phyloP scores from a whole-genome alignment of 2,329 filamentous ascomycete genomes.

The Aspergillus sp. region DNA sequence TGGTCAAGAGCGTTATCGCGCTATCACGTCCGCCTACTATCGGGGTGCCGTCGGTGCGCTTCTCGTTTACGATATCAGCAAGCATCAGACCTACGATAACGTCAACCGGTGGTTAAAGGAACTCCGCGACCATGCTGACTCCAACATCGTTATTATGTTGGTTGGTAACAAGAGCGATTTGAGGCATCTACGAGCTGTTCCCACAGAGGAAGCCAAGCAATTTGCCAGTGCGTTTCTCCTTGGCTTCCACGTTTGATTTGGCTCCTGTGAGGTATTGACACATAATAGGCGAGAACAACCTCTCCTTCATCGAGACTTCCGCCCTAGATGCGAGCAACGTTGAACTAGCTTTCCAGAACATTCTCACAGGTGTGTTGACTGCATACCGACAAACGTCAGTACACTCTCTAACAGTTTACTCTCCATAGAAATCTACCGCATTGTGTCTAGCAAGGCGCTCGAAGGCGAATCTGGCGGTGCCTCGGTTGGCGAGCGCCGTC shows the following conservation, averaged over 20 bases:
- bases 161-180: conserved; percentile 99
- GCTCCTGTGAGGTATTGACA: conserved; percentile 13
- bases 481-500: conserved; percentile 75
- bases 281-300: conserved; percentile 82
- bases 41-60: conserved; percentile 94
- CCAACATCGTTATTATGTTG: conserved; percentile 99
- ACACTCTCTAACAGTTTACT: conserved; percentile 4
- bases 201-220: conserved; percentile 94
- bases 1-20: conserved; percentile 97
- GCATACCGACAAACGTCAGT: conserved; percentile 12
- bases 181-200: conserved; percentile 93
- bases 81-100: conserved; percentile 99
- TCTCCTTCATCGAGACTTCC: conserved; percentile 99
- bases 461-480: conserved; percentile 81
- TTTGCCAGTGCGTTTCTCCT: conserved; percentile 75
- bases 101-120: conserved; percentile 99
- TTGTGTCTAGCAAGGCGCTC: conserved; percentile 95
- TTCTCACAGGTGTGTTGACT: conserved; percentile 76
- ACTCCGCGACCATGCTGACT: conserved; percentile 94
- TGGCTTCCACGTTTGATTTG: background rate
- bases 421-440: conserved; percentile 89
- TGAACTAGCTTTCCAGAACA: conserved; percentile 98
- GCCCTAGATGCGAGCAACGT: conserved; percentile 98
- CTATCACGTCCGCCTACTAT: conserved; percentile 99
- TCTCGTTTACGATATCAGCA: conserved; percentile 99